Conservation (phyloP, 2,329 filamentous ascomycete genomes). For the Hyphodiscus sp. region DNA sequence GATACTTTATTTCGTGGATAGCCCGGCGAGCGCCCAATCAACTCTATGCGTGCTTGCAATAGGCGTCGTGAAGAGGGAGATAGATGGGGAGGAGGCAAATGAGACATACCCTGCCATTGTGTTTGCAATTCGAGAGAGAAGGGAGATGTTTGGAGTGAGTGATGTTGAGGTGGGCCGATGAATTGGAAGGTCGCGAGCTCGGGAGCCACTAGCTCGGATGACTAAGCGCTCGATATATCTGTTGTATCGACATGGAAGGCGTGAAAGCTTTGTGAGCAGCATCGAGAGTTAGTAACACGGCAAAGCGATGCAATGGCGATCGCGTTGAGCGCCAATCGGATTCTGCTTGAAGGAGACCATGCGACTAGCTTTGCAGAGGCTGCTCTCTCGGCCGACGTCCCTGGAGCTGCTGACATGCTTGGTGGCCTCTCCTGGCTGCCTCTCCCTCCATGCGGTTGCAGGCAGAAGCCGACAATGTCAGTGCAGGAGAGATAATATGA, state of each 20-base stretch:
- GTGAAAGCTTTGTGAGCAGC: background rate
- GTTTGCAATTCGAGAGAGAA: slow-evolving; percentile 10
- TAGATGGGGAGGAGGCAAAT: background rate
- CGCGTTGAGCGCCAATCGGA: slow-evolving; percentile 9
- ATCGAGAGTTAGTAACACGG: background rate
- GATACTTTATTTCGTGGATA: background rate
- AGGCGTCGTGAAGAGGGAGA: background rate
- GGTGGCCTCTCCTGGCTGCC: slow-evolving; percentile 5
- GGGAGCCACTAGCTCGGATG: slow-evolving; percentile 11
- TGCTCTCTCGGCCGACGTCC: slow-evolving; percentile 26
- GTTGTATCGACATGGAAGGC: too few species aligned
- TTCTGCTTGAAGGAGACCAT: slow-evolving; percentile 14
- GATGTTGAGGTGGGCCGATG: slow-evolving; percentile 4
- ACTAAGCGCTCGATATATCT: slow-evolving; percentile 13
- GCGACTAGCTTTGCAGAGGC: slow-evolving; percentile 25
- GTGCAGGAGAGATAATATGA: background rate
- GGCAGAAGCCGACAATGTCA: background rate
- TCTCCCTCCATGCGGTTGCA: background rate
- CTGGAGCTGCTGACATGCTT: slow-evolving; percentile 22
- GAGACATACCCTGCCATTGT: slow-evolving; percentile 30
- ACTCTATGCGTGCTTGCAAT: slow-evolving; percentile 2
- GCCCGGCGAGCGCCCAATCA: background rate
- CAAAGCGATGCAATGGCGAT: slow-evolving; percentile 22
- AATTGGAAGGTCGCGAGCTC: slow-evolving; percentile 6
- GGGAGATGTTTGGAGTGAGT: background rate